Evolutionary conservation across 2,329 filamentous ascomycete species (phyloP), one percentile per base, ranked within the genome.

Genomic region (Ceratocystis huliohia): DNA sequence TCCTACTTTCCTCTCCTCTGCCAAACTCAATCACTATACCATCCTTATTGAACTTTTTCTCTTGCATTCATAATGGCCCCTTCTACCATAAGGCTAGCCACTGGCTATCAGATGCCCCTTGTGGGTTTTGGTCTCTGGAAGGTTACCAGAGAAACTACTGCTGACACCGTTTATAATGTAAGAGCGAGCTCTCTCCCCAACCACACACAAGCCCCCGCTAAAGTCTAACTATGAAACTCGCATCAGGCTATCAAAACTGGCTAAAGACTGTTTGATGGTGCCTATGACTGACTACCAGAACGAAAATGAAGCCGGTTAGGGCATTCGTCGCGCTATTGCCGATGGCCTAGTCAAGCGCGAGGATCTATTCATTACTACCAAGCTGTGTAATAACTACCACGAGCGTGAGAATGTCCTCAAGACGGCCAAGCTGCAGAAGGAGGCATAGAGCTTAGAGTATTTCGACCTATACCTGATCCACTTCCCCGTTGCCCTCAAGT

Each of bases 311-410:
- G 85, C 83, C 70, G 89, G 89, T 68, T 78, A 91, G 74, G 89
- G 89, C 72, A 82, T 93, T 61, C 84, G 86, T 68, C 87, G 88
- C 71, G 89, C 89, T 72, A 90, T 94, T 77, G 82, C 87, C 73
- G 89, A 94, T 41, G 83, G 83, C 1, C 74, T 82, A n/a, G 76
- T 88, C 61, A 79, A 70, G 28, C 75, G 89, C 68, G 85, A 89
- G 76, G 90, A 96, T 28, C 88, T 96, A 74, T 96, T 96, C 84
- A 86, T 96, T 74, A 88, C 92, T 70, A 91, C 88, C 77, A 96
- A 96, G 81, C 87, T 96, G 67, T 96, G 91, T 91, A 91, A 93
- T 80, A 87, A 86, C 70, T 96, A 91, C 84, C 90, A 96, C 80
- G 88, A 93, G 73, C 81, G 81, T 71, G 86, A 93, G 71, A 82